Percentiles rank a stretch among this genome's conserved stretches.
Evolutionary conservation across 257 asterid species (phyloP).

Genomic region (Solanum peruvianum): DNA sequence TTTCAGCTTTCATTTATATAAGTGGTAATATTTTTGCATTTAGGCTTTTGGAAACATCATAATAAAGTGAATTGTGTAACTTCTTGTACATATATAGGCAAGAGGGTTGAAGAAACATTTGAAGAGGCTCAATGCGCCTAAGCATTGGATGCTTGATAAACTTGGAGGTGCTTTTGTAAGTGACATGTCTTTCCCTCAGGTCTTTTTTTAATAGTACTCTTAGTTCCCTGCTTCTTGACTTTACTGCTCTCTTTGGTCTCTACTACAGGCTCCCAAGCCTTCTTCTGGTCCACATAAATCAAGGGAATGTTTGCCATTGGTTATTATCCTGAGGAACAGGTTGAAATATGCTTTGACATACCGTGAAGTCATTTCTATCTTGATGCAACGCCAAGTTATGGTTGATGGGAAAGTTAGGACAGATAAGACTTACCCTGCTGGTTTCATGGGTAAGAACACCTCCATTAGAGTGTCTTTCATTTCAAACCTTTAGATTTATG

Average conservation of each 20-base stretch:
- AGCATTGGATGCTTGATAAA: slow-evolving; percentile 31
- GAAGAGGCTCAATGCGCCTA: slow-evolving; percentile 36
- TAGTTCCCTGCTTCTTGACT: neutral
- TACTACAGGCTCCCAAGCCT: slow-evolving; percentile 20
- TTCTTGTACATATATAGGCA: slow-evolving; percentile 2
- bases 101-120: slow-evolving; percentile 31
- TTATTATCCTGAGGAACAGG: slow-evolving; percentile 20
- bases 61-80: neutral
- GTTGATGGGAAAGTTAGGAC: slow-evolving; percentile 12
- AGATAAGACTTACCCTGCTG: slow-evolving; percentile 12
- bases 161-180: slow-evolving; percentile 37
- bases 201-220: neutral
- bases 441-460: slow-evolving; percentile 16
- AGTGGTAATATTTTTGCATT: neutral
- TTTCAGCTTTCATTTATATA: neutral
- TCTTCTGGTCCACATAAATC: slow-evolving; percentile 30
- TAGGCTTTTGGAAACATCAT: neutral
- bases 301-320: slow-evolving; percentile 24
- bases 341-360: slow-evolving; percentile 16
- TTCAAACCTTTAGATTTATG: neutral
- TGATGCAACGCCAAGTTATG: slow-evolving; percentile 16
- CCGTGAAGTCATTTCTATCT: slow-evolving; percentile 15
- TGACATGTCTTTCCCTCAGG: neutral
- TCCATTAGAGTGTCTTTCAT: neutral
- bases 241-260: neutral